Conservation (phyloP, 2,329 filamentous ascomycete species). For the Periconia sp. region DNA sequence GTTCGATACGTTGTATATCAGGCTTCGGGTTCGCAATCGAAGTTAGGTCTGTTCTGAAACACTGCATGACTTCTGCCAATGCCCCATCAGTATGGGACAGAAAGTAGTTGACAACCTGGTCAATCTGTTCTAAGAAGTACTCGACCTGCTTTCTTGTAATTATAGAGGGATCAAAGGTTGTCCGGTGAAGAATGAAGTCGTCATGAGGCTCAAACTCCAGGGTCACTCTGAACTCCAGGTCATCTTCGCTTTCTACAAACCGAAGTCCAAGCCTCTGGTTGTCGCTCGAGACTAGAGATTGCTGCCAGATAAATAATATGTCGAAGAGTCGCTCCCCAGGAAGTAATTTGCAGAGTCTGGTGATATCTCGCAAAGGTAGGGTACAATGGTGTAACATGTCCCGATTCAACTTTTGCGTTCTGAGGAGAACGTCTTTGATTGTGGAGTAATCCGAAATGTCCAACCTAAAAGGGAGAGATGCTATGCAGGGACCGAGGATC, state of each 20-base stretch:
- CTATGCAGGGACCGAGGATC: constrained; percentile 80
- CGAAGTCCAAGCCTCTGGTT: constrained; percentile 50
- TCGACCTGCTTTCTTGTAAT: constrained; percentile 64
- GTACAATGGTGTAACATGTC: constrained; percentile 68
- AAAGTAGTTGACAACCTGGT: constrained; percentile 56
- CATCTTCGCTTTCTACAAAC: constrained; percentile 69
- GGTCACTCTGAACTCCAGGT: constrained; percentile 76
- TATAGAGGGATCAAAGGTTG: constrained; percentile 60
- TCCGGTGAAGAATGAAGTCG: constrained; percentile 56
- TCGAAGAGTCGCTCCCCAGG: constrained; percentile 72
- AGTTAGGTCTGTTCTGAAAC: constrained; percentile 31
- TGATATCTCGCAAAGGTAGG: constrained; percentile 73
- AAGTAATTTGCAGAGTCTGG: constrained; percentile 62
- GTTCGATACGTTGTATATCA: constrained; percentile 16
- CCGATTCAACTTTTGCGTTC: constrained; percentile 70
- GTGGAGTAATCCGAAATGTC: constrained; percentile 60
- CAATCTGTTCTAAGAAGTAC: constrained; percentile 67
- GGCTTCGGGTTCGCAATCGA: constrained; percentile 53
- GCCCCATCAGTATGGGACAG: constrained; percentile 42
- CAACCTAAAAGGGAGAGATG: constrained; percentile 74
- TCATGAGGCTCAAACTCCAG: constrained; percentile 74
- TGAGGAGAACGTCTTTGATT: constrained; percentile 66
- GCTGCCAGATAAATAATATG: constrained; percentile 82
- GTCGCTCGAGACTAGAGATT: constrained; percentile 61
- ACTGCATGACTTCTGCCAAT: constrained; percentile 33